phyloP scores from a whole-genome alignment of 768 basidiomycete genomes.

The Dendrothele bispora region DNA sequence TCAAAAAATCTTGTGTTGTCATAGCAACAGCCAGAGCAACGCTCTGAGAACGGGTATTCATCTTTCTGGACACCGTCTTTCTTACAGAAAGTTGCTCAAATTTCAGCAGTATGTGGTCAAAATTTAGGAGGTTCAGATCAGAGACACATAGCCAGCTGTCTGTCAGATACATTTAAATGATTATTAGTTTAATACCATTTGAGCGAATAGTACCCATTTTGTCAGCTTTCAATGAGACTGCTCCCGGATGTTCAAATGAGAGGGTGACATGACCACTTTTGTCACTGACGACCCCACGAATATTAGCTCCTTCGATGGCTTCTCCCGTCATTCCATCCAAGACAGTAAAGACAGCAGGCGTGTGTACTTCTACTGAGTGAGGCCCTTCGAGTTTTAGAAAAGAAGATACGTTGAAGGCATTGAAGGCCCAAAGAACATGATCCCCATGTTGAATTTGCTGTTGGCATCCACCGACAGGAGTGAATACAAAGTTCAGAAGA shows the following conservation, averaged over 20 bases:
- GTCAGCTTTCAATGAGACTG: conserved; percentile 30
- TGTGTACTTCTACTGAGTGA: conserved; percentile 14
- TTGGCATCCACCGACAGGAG: conserved; percentile 40
- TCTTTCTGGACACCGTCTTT: too few relatives aligned
- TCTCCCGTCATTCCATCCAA: conserved; percentile 33
- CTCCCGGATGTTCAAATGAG: conserved; percentile 23
- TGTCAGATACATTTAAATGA: too few relatives aligned
- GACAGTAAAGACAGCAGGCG: conserved; percentile 32
- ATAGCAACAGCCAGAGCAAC: too few relatives aligned
- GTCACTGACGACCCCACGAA: conserved; percentile 21
- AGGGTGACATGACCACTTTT: conserved; percentile 26
- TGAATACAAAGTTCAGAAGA: conserved; percentile 33
- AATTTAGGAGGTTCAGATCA: too few relatives aligned
- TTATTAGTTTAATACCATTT: too few relatives aligned
- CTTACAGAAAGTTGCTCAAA: too few relatives aligned
- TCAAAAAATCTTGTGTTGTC: too few relatives aligned
- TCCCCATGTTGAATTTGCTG: conserved; percentile 29
- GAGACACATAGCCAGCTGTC: too few relatives aligned
- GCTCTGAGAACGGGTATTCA: too few relatives aligned
- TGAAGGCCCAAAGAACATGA: conserved; percentile 38
- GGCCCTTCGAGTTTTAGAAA: conserved; percentile 37
- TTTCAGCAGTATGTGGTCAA: too few relatives aligned
- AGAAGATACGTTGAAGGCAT: conserved; percentile 31
- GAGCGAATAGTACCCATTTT: conserved; percentile 32
- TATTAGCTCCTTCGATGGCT: conserved; percentile 32